Conservation (phyloP, 179 eudicot genomes). For the Heliamphora pulchella region DNA sequence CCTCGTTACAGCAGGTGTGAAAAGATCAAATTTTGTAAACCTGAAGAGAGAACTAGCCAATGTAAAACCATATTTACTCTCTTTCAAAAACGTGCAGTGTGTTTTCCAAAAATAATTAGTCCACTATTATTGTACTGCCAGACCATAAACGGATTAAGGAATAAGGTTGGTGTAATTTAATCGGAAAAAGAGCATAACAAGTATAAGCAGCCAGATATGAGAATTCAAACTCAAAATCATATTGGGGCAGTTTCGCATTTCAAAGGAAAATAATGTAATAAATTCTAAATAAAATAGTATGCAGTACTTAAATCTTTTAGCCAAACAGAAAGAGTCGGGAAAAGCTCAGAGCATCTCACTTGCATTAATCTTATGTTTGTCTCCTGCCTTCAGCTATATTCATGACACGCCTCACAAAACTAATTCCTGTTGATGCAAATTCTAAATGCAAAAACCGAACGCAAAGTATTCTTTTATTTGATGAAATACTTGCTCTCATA, state of each 20-base stretch:
- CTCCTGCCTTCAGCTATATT: not conserved
- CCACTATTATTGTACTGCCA: not conserved
- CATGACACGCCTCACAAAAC: conserved; percentile 5
- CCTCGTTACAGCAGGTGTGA: conserved; percentile 49
- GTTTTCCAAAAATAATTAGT: not conserved
- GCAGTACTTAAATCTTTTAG: not conserved
- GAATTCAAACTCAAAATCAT: not conserved
- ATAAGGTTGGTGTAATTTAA: not conserved
- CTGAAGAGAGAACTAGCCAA: conserved; percentile 22
- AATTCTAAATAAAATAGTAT: not conserved
- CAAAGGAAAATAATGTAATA: not conserved
- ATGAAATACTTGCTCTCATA: not conserved
- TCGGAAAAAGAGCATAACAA: not conserved
- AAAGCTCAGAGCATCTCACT: not conserved
- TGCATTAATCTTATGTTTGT: not conserved
- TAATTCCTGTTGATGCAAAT: not conserved
- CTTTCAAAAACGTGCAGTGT: not conserved
- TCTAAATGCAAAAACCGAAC: not conserved
- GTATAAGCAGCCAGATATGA: not conserved
- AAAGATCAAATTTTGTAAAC: conserved; percentile 57
- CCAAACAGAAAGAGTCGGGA: not conserved
- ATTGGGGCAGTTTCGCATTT: not conserved
- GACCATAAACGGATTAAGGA: not conserved
- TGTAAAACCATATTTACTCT: not conserved
- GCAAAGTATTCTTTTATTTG: not conserved